Base-by-base conservation (phyloP, 495 filamentous ascomycete species). In the Aspergillus carlsbadensis region DNA sequence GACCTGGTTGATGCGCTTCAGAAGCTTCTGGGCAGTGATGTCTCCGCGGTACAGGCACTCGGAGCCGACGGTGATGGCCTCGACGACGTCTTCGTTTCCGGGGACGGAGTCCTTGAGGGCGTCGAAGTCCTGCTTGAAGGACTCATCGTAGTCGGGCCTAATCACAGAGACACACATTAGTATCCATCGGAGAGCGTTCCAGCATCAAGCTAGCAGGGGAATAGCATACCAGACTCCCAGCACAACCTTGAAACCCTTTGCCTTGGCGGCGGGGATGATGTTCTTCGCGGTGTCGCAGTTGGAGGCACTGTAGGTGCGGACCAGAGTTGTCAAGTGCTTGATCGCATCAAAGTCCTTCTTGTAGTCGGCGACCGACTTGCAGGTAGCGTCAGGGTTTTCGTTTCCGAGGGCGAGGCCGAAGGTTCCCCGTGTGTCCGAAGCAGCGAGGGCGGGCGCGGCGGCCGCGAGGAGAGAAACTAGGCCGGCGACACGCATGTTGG, bases 51-150 rank as follows among this genome's bases (percentile, higher is more conserved):
- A 93, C 31, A 93, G 74, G 29, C 79, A 76, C 75, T 93, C 89
- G 18, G 86, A 90, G 29, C 89, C 89, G 48, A 92, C 87, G 10
- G 89, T 93, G 60, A 91, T 82, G 53, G 84, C 88, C 67, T 88
- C 83, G 59, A 93, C 78, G 35, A 79, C 72, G 57, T 83, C 79
- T 59, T 75, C 73, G 68, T 84, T 77, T 56, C 74, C 67, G 11
- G 73, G 75, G 36, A 86, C 67, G 21, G 69, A 71, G 54, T 80
- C 76, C 58, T 77, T 74, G 18, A 90, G 71, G 13, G 87, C 83
- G 4, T 70, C 68, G 63, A 81, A 84, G 67, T 90, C 89, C 31
- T 76, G 69, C 24, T 76, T 62, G 76, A 85, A 90, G 51, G 85
- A 83, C 17, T 80, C 77, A 41, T 87, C 79, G 41, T 78, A 82